Evolutionary conservation across 2,329 filamentous ascomycete genomes (phyloP), one percentile per base, ranked within the genome.

Genomic region (Diaporthe longicolla): DNA sequence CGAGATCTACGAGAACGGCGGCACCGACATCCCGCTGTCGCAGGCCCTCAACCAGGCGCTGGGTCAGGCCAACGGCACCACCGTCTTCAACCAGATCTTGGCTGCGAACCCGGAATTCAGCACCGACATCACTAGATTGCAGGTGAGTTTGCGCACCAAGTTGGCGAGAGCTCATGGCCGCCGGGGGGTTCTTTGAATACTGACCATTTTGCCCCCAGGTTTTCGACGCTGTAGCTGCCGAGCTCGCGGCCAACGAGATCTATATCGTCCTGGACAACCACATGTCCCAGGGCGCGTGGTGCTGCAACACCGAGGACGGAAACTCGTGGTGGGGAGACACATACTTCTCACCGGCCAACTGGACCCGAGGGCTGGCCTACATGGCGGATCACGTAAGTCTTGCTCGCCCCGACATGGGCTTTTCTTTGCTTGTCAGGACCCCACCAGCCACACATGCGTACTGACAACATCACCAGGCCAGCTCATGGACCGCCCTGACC

Each of bases 211-310:
- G 1, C 8, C 78, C 7, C 4, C 40, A 83, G 77, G 85, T 90
- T 0, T 90, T 86, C 78, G 88, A 91, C 78, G 87, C 87, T 4
- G 84, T 90, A 17, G 88, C 88, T 1, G 84, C 83, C 1, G 89
- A 89, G 76, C 84, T 86, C 40, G 81, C 84, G 0, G 84, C 82
- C 26, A 87, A 87, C 74, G 77, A 85, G 50, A 84, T 89, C 70
- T 86, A 86, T 76, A 81, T 88, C 3, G 84, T 87, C 75, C 80
- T 88, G 0, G 87, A 89, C 77, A 88, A 88, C 71, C 87, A 88
- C 77, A 84, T 88, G 73, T 87, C 85, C 7, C 83, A 83, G 61
- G 87, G 83, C 1, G 80, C 80, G 50, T 89, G 87, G 87, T 89
- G 87, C 76, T 88, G 87, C 76, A 82, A 79, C 54, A 81, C 79